These are phyloP conservation scores for Crucibulum laeve DNA, from an alignment of 768 basidiomycete genomes.

Conservation along the genomic window DNA sequence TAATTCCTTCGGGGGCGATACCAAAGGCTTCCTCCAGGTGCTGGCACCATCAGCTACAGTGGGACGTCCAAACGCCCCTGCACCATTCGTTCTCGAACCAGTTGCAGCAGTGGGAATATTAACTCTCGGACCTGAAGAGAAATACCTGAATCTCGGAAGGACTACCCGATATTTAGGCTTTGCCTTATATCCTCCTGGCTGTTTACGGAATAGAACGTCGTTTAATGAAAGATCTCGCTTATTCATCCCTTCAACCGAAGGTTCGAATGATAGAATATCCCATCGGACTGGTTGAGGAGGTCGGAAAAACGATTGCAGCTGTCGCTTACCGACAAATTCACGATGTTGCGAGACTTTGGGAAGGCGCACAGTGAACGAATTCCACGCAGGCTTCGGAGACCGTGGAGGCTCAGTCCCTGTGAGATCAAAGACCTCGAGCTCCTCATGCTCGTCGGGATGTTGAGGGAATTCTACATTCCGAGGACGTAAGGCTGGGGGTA, in stretches of 20 bases:
- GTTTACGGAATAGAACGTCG: conserved; percentile 56
- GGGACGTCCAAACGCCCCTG: conserved; percentile 38
- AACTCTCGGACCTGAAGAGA: conserved; percentile 19
- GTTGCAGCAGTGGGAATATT: conserved; percentile 20
- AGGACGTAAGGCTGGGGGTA: conserved; percentile 50
- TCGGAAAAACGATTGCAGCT: conserved; percentile 38
- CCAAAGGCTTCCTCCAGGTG: conserved; percentile 40
- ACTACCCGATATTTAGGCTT: conserved; percentile 36
- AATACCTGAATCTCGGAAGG: conserved; percentile 29
- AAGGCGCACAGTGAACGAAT: conserved; percentile 38
- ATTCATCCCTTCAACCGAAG: conserved; percentile 63
- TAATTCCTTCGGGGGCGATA: conserved; percentile 14
- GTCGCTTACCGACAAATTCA: conserved; percentile 44
- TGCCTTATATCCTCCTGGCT: conserved; percentile 27
- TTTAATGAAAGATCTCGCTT: conserved; percentile 60
- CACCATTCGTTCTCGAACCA: conserved; percentile 18
- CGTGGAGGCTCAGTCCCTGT: conserved; percentile 45
- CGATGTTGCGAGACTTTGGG: conserved; percentile 38
- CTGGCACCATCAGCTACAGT: conserved; percentile 32
- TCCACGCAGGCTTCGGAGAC: conserved; percentile 38
- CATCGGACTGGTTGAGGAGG: conserved; percentile 39
- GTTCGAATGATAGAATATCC: conserved; percentile 70
- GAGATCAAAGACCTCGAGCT: conserved; percentile 37
- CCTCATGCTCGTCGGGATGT: too few species aligned
- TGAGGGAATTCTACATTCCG: conserved; percentile 26